phyloP scores from a whole-genome alignment of 2,329 filamentous ascomycete species.

The Pseudocercospora fuligena region DNA sequence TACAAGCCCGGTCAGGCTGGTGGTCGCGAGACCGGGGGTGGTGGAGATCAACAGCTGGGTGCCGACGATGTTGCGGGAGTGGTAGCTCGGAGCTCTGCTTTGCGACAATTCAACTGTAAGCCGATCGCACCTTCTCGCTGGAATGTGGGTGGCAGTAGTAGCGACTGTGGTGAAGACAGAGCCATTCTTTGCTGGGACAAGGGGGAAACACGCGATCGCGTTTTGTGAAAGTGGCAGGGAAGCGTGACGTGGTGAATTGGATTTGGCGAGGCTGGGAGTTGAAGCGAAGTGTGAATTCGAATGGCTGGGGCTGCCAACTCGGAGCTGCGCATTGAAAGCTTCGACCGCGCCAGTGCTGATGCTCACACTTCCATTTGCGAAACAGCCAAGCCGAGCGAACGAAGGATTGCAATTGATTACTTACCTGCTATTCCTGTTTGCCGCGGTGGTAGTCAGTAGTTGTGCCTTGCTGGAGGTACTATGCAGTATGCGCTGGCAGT shows the following conservation, averaged over 20 bases:
- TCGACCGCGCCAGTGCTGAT: slow-evolving; percentile 4
- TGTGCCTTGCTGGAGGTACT: neutral
- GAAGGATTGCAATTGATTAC: slow-evolving; percentile 7
- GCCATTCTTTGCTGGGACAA: slow-evolving; percentile 5
- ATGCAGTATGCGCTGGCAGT: slow-evolving; percentile 13
- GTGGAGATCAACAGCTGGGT: slow-evolving; percentile 5
- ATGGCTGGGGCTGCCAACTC: neutral
- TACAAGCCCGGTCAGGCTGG: slow-evolving; percentile 1
- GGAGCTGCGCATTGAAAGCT: neutral
- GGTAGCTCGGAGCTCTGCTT: neutral
- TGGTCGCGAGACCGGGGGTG: slow-evolving; percentile 12
- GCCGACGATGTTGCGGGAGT: slow-evolving; percentile 1
- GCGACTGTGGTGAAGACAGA: slow-evolving; percentile 9
- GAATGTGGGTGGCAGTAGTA: neutral
- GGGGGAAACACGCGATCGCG: slow-evolving; percentile 9
- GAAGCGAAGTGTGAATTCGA: neutral
- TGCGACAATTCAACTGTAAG: slow-evolving; percentile 6
- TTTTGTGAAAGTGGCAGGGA: slow-evolving; percentile 15
- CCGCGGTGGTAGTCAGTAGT: neutral
- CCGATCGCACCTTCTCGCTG: neutral
- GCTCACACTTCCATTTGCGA: slow-evolving; percentile 5
- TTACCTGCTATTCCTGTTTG: slow-evolving; percentile 7
- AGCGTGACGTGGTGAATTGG: slow-evolving; percentile 7
- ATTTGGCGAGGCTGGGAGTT: slow-evolving; percentile 5
- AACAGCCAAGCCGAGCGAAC: slow-evolving; percentile 5